Evolutionary conservation across 1,284 basidiomycete genomes (phyloP).

Genomic region (Trichosporon sp.): DNA sequence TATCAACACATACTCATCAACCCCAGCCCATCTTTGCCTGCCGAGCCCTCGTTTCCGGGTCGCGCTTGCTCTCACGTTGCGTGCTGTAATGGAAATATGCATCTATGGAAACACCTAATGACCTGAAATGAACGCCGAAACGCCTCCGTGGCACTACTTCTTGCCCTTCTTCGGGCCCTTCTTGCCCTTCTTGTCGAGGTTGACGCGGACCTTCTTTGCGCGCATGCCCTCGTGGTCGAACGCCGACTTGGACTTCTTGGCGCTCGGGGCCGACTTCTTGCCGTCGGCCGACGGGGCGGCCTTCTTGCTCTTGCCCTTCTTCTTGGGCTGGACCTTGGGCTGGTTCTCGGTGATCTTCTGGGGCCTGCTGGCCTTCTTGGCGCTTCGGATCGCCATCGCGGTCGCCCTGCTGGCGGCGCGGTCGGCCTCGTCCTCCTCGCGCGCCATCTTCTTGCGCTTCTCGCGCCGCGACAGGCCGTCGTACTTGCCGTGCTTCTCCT

Average conservation of each 20-base stretch:
- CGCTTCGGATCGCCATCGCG: slow-evolving; percentile 71
- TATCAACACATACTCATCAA: neutral
- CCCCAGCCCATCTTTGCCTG: neutral
- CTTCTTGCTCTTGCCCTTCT: slow-evolving; percentile 19
- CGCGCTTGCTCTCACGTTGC: neutral
- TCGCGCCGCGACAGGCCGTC: slow-evolving; percentile 75
- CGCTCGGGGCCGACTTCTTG: slow-evolving; percentile 11
- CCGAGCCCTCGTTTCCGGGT: too few species aligned
- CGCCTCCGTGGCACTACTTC: too few species aligned
- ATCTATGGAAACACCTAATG: slow-evolving; percentile 2
- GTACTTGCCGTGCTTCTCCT: slow-evolving; percentile 78
- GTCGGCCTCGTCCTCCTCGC: slow-evolving; percentile 67
- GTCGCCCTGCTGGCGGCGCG: slow-evolving; percentile 57
- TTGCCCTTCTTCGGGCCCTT: slow-evolving; percentile 34
- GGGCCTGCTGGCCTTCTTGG: slow-evolving; percentile 70
- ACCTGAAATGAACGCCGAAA: neutral
- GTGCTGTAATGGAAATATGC: neutral
- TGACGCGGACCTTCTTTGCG: slow-evolving; percentile 40
- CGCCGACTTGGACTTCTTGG: slow-evolving; percentile 25
- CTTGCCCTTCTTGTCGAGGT: slow-evolving; percentile 41
- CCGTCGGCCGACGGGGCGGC: slow-evolving; percentile 15
- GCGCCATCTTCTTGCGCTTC: slow-evolving; percentile 78
- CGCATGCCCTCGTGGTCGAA: slow-evolving; percentile 47
- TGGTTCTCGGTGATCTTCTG: slow-evolving; percentile 52
- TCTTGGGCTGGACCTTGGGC: slow-evolving; percentile 15